Base-by-base conservation (phyloP, 2,329 filamentous ascomycete genomes). In the Fusarium sp. region DNA sequence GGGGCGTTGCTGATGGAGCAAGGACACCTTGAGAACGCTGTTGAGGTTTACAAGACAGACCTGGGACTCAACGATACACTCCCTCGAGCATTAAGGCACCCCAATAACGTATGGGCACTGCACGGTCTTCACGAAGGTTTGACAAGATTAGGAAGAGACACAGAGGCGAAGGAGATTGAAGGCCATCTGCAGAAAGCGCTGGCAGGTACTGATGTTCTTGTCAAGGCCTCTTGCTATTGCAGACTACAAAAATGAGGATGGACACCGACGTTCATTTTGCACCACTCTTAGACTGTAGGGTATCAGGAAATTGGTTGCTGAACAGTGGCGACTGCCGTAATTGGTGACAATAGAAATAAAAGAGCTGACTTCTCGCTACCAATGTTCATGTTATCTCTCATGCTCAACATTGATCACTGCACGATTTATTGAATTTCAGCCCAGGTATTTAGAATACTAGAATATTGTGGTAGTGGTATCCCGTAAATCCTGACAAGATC, bases 61-160 rank as follows among this genome's bases (percentile, higher is more conserved):
- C 78, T 93, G 20, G 91, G 91, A 0, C 75, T 91, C 20, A 85
- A 88, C 61, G 83, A 85, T n/a, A 87, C 85, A 2, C 79, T 94
- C 6, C 90, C 91, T 0, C 85, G 92, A 26, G 88, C 91, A 2
- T 83, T 89, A 55, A 88, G 89, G 70, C 92, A 94, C 79, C 91
- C 88, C 12, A 91, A 91, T 54, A 95, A 95, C 71, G 89, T 95
- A 0, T 95, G 92, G 93, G 88, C 91, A 9, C 79, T 95, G 68
- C 91, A 93, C 74, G 93, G 92, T 0, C 92, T 90, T 71, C 87
- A 93, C 71, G 92, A 95, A 81, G 93, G 92, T 77, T 78, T 94
- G 54, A 71, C 85, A 7, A 88, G 83, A 67, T 78, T 80, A 10
- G 89, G 88, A 0, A 81, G 85, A n/a, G 51, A 50, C 3, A 77